A percentile compares a stretch with the other conserved stretches of the same genome.
Evolutionary conservation across 177 flowering plant species (phyloP).

Genomic region (Tripterygium wilfordii): DNA sequence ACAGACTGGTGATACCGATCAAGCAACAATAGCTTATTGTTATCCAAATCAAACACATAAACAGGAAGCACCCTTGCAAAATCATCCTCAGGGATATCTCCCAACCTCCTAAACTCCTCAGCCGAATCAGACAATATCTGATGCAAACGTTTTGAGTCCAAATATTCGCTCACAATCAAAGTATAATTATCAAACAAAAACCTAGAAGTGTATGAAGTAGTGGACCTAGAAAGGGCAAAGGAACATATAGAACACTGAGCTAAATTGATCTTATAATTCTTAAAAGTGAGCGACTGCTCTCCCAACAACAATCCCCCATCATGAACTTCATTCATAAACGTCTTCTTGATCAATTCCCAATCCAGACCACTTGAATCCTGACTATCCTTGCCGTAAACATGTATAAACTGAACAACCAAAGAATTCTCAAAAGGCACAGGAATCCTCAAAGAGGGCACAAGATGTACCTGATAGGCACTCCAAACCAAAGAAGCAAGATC

Average conservation of each 20-base stretch:
- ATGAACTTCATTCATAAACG: conserved; percentile 66
- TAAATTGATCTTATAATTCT: conserved; percentile 45
- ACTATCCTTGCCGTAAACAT: conserved; percentile 43
- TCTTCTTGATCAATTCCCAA: conserved; percentile 67
- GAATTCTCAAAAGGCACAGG: conserved; percentile 69
- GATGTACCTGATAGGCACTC: conserved; percentile 87
- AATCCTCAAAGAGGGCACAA: conserved; percentile 88
- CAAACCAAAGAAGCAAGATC: conserved; percentile 79
- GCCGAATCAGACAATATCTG: conserved; percentile 66
- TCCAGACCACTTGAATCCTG: conserved; percentile 63
- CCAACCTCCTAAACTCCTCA: conserved; percentile 61
- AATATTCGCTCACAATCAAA: conserved; percentile 88
- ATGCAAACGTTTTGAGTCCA: conserved; percentile 92
- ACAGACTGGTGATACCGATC: conserved; percentile 92
- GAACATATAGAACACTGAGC: conserved; percentile 71
- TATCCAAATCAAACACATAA: conserved; percentile 90
- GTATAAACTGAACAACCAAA: conserved; percentile 75
- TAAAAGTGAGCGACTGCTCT: conserved; percentile 67
- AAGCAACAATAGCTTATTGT: conserved; percentile 52
- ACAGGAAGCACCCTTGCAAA: conserved; percentile 76
- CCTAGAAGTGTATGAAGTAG: conserved; percentile 81
- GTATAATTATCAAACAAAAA: conserved; percentile 93
- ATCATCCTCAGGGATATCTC: conserved; percentile 63
- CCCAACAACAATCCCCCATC: conserved; percentile 60
- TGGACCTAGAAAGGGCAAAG: conserved; percentile 62